Evolutionary conservation across 164 flowering plant species (phyloP), one percentile per base, ranked within the genome.

Genomic region (Amborella trichopoda): DNA sequence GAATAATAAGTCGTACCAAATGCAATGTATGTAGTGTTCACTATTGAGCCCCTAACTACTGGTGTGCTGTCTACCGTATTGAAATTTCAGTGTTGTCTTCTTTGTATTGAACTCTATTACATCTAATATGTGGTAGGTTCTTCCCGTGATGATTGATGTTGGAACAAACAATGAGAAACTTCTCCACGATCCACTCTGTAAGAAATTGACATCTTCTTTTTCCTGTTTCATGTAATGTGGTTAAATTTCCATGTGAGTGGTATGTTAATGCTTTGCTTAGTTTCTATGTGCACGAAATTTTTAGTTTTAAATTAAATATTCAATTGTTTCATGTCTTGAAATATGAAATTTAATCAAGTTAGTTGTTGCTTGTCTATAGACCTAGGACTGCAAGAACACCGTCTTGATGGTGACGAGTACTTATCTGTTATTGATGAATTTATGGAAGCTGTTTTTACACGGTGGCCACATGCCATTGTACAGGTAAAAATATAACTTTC

Each of bases 371-470:
- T 62, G 19, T 50, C 20, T 40, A 28, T 57, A 91, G 98, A 87
- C 60, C 69, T 91, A 63, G 99, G 99, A 51, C 58, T 91, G 74
- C 96, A 80, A 61, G 50, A 80, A 54, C 76, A 78, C 54, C 93
- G 99, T 26, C 93, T 91, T 55, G 96, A 91, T 28, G 96, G 96
- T 17, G 96, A 91, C 17, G 95, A 91, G 62, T 91, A 91, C 66
- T 10, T 91, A 54, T 73, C 74, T 28, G 85, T 91, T 41, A 62
- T 91, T 53, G 96, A 91, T 66, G 99, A 91, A 69, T 91, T 91
- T 59, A 91, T 91, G 99, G 94, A 87, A 60, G 96, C 96, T 41
- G 94, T 87, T n/a, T 91, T 84, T 68, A 82, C 99, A 49, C 95
- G 99, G 12, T 91, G 99, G 99, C 96, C 99, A 5, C 60, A 87